These are phyloP conservation scores for Annona cherimola DNA, from an alignment of 164 flowering plant genomes.

Conservation along the genomic window DNA sequence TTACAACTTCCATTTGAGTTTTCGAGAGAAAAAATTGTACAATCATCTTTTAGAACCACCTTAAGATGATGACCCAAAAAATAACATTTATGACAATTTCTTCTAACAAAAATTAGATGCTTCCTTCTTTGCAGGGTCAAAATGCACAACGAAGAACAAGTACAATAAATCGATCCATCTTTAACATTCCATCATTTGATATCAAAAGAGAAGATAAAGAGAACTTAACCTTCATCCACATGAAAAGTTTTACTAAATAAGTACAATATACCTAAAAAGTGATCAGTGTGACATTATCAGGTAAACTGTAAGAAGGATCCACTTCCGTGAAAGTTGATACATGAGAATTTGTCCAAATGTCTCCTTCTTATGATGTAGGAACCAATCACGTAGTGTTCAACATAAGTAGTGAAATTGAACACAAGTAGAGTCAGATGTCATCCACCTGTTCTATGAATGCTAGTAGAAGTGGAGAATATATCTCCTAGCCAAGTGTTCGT, in stretches of 20 bases:
- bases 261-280: slow-evolving; percentile 62
- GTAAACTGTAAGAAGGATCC: slow-evolving; percentile 67
- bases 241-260: too few relatives aligned
- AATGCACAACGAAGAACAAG: too few relatives aligned
- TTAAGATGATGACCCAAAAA: not conserved
- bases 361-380: slow-evolving; percentile 49
- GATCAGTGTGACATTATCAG: slow-evolving; percentile 68
- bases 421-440: slow-evolving; percentile 2
- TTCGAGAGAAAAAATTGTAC: too few relatives aligned
- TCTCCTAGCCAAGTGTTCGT: slow-evolving; percentile 79
- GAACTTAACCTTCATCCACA: not conserved
- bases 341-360: slow-evolving; percentile 46
- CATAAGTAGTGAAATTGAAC: not conserved
- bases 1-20: too few relatives aligned
- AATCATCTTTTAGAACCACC: too few relatives aligned
- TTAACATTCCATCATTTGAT: too few relatives aligned
- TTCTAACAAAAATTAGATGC: not conserved
- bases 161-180: too few relatives aligned
- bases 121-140: not conserved
- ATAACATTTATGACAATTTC: not conserved
- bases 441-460: slow-evolving; percentile 84
- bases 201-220: too few relatives aligned
- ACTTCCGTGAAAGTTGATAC: slow-evolving; percentile 51
- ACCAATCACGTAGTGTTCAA: slow-evolving; percentile 4
- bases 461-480: slow-evolving; percentile 84